phyloP scores from a whole-genome alignment of 164 flowering plant genomes.

The Macadamia tetraphylla region DNA sequence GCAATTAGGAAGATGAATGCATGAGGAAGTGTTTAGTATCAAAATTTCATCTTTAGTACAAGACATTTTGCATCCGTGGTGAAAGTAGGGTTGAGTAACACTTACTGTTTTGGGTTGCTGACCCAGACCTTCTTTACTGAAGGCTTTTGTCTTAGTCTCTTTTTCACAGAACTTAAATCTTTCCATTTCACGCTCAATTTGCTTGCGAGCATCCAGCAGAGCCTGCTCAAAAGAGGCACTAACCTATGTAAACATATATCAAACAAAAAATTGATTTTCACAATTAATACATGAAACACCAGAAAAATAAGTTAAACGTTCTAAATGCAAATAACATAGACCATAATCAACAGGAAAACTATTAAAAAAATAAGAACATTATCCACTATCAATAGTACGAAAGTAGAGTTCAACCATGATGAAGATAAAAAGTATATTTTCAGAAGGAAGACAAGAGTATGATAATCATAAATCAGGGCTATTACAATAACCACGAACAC shows the following conservation, averaged over 20 bases:
- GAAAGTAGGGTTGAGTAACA: neutral
- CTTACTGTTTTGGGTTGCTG: slow-evolving; percentile 98
- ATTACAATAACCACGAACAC: too few species aligned
- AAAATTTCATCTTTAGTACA: neutral
- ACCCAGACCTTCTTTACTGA: slow-evolving; percentile 97
- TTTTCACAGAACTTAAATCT: slow-evolving; percentile 97
- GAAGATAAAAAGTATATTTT: too few species aligned
- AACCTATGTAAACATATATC: slow-evolving; percentile 79
- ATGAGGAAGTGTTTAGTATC: neutral
- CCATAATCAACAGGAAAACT: neutral
- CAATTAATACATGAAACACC: neutral
- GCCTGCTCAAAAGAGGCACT: slow-evolving; percentile 99
- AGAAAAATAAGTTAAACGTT: neutral
- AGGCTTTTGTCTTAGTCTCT: slow-evolving; percentile 99
- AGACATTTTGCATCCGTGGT: neutral
- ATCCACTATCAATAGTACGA: too few species aligned
- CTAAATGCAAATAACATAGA: neutral
- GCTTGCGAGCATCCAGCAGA: slow-evolving; percentile 96
- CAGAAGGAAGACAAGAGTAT: too few species aligned
- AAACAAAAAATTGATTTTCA: slow-evolving; percentile 19
- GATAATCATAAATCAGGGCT: too few species aligned
- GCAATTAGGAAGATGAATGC: too few species aligned
- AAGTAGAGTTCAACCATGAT: too few species aligned
- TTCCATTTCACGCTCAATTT: slow-evolving; percentile 98
- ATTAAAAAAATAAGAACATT: too few species aligned